Evolutionary conservation across 192 early-diverging fungal species (phyloP).

Genomic region (Thoreauomyces humboldtii): DNA sequence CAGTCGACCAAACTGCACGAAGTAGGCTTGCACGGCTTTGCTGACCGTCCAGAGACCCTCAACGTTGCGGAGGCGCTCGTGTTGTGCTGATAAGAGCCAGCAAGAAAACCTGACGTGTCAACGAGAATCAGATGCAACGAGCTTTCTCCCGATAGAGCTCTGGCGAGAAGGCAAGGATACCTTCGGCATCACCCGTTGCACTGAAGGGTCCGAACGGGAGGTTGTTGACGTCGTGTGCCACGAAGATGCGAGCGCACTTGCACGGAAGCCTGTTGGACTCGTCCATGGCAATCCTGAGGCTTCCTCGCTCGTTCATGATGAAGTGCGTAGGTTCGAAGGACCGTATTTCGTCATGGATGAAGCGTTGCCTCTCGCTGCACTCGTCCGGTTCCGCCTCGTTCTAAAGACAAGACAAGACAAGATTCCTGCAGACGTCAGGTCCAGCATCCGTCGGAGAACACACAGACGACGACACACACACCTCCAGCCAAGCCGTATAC

Average conservation of each 20-base stretch:
- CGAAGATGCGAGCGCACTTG: conserved; percentile 14
- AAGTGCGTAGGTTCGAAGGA: conserved; percentile 26
- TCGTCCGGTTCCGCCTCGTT: neutral
- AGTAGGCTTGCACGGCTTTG: conserved; percentile 23
- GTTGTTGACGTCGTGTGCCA: conserved; percentile 26
- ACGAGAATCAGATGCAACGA: too few relatives aligned
- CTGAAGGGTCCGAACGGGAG: conserved; percentile 28
- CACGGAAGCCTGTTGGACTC: neutral
- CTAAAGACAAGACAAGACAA: too few relatives aligned
- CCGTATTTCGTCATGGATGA: conserved; percentile 4
- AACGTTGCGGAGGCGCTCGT: conserved; percentile 15
- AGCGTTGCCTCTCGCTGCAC: neutral
- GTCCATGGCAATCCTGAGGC: conserved; percentile 29
- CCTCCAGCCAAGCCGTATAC: conserved; percentile 11
- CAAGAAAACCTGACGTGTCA: too few relatives aligned
- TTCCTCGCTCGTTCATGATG: conserved; percentile 23
- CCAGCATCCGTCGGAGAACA: neutral
- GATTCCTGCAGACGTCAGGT: too few relatives aligned
- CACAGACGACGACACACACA: too few relatives aligned
- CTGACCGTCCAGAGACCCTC: conserved; percentile 28
- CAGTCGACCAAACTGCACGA: conserved; percentile 9
- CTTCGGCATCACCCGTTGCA: neutral
- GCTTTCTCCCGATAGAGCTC: too few relatives aligned
- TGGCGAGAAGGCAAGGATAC: neutral
- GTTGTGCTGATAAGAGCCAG: neutral